Evolutionary conservation across 495 filamentous ascomycete genomes (phyloP).

Genomic region (Neurospora sp.): DNA sequence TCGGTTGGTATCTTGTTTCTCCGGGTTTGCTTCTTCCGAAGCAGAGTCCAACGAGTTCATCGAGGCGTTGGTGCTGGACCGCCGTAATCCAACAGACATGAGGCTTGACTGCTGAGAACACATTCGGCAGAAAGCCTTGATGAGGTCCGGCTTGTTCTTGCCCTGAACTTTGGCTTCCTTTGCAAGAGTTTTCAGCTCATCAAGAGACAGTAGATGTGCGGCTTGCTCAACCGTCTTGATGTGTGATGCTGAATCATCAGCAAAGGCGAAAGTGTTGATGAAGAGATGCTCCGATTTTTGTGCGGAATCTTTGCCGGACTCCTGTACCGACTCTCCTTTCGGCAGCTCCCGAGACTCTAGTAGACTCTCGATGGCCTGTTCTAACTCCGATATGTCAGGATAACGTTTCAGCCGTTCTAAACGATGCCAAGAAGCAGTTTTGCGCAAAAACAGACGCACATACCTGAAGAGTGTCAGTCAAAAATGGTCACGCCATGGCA

Average conservation of each 20-base stretch:
- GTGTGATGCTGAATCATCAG: constrained; percentile 59
- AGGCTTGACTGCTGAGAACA: constrained; percentile 68
- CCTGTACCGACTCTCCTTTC: neutral
- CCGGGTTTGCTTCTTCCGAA: constrained; percentile 3
- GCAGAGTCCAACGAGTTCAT: constrained; percentile 11
- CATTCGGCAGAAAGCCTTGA: constrained; percentile 57
- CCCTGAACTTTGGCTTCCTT: constrained; percentile 82
- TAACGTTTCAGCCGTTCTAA: constrained; percentile 66
- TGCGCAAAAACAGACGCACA: constrained; percentile 87
- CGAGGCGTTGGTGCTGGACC: constrained; percentile 40
- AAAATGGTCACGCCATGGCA: neutral
- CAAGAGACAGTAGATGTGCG: constrained; percentile 64
- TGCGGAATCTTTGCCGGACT: neutral
- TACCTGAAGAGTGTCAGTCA: constrained; percentile 41
- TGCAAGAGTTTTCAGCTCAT: constrained; percentile 77
- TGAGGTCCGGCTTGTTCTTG: constrained; percentile 77
- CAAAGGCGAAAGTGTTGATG: constrained; percentile 56
- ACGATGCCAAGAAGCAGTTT: constrained; percentile 91
- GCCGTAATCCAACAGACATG: constrained; percentile 46
- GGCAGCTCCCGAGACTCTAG: constrained; percentile 12
- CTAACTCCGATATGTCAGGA: constrained; percentile 69
- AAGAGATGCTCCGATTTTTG: constrained; percentile 38
- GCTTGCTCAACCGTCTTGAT: constrained; percentile 82
- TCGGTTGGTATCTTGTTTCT: constrained; percentile 27
- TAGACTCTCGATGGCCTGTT: constrained; percentile 52